These are phyloP conservation scores for Avena insularis DNA, from an alignment of 176 grass and related monocot genomes.

Conservation along the genomic window DNA sequence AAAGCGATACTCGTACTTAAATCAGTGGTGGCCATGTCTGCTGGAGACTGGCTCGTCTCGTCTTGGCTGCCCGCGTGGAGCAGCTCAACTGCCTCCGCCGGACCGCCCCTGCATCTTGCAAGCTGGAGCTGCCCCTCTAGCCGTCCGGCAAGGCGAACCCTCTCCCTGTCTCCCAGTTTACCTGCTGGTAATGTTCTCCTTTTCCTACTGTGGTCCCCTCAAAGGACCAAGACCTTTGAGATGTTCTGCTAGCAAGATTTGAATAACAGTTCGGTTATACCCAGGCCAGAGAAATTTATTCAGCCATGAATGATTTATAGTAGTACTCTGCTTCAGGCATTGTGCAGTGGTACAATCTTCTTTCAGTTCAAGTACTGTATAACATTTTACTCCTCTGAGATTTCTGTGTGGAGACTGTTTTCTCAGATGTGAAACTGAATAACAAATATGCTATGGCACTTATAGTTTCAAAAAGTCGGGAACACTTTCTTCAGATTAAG, in stretches of 20 bases:
- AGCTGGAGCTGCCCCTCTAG: too few species aligned
- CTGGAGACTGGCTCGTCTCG: too few species aligned
- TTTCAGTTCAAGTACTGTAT: not conserved
- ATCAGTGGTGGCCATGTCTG: slow-evolving; percentile 6
- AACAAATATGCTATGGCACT: slow-evolving; percentile 30
- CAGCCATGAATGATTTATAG: slow-evolving; percentile 46
- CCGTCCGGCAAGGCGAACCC: too few species aligned
- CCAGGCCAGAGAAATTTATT: slow-evolving; percentile 62
- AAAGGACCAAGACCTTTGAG: slow-evolving; percentile 41
- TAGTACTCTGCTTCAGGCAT: slow-evolving; percentile 53
- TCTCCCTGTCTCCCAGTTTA: too few species aligned
- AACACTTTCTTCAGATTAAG: too few species aligned
- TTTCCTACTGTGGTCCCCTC: too few species aligned
- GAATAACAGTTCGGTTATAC: slow-evolving; percentile 67
- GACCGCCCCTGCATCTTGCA: too few species aligned
- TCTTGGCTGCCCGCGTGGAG: too few species aligned
- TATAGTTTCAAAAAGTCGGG: too few species aligned
- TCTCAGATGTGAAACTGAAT: slow-evolving; percentile 50
- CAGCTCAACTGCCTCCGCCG: too few species aligned
- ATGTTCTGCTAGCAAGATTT: slow-evolving; percentile 75
- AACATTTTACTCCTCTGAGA: not conserved
- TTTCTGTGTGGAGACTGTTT: slow-evolving; percentile 21
- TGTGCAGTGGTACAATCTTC: slow-evolving; percentile 72
- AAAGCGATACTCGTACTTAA: not conserved
- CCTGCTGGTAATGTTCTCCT: too few species aligned